Evolutionary conservation across 495 filamentous ascomycete genomes (phyloP).

Genomic region (Achaetomiella virescens): DNA sequence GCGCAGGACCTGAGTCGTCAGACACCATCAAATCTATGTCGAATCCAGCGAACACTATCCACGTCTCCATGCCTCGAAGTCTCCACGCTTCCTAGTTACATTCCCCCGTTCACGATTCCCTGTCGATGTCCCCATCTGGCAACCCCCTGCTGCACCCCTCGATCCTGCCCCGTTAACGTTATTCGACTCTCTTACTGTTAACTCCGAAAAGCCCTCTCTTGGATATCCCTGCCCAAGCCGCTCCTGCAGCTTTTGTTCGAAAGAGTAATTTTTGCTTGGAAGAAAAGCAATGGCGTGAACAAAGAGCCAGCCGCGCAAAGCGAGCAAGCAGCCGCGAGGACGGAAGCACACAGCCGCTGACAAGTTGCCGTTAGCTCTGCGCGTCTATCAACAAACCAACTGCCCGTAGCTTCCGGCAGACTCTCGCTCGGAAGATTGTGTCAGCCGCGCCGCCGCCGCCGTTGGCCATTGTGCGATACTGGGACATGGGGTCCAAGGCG

Average conservation of each 20-base stretch:
- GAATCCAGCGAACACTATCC: too few species aligned
- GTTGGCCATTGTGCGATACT: constrained; percentile 2
- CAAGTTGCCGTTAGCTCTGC: neutral
- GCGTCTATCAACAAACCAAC: neutral
- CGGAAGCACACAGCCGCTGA: neutral
- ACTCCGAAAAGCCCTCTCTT: neutral
- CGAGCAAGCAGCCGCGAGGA: constrained; percentile 7
- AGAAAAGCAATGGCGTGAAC: constrained; percentile 1
- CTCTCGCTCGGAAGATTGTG: constrained; percentile 1
- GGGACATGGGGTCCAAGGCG: neutral
- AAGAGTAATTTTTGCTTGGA: neutral
- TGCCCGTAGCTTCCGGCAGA: neutral
- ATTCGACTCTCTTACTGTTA: neutral
- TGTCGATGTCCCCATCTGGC: neutral
- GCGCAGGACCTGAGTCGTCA: too few species aligned
- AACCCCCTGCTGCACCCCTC: neutral
- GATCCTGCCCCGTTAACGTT: constrained; percentile 23
- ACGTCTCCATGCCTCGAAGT: too few species aligned
- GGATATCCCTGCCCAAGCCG: neutral
- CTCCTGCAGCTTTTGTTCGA: neutral
- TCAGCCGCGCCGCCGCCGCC: constrained; percentile 7
- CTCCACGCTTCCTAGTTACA: neutral
- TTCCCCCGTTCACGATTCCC: neutral
- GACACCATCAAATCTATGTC: too few species aligned
- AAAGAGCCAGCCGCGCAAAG: constrained; percentile 15